These are phyloP conservation scores for Primulina tabacum DNA, from an alignment of 257 asterid genomes.

Conservation along the genomic window DNA sequence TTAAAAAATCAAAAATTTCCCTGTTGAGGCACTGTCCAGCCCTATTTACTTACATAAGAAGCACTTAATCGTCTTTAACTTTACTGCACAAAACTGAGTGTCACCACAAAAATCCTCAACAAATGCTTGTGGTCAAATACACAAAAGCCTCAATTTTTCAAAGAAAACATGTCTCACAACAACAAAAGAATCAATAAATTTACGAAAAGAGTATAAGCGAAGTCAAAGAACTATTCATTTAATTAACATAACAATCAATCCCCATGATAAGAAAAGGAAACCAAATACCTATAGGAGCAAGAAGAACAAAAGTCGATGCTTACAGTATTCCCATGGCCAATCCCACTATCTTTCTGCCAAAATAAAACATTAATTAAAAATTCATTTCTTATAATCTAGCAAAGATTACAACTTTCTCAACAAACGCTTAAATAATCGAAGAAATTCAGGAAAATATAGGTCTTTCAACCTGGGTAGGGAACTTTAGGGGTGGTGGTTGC, in stretches of 20 bases:
- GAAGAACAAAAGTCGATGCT: constrained; percentile 85
- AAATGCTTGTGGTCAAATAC: background rate
- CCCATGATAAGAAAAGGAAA: background rate
- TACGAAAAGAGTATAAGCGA: constrained; percentile 9
- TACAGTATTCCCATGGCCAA: constrained; percentile 79
- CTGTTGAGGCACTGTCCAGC: background rate
- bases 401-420: constrained; percentile 8
- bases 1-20: background rate
- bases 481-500: constrained; percentile 53
- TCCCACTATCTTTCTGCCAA: constrained; percentile 55
- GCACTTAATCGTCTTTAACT: constrained; percentile 1
- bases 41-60: background rate
- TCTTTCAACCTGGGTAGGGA: constrained; percentile 58
- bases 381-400: background rate
- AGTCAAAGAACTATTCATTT: background rate
- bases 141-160: background rate
- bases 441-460: constrained; percentile 2
- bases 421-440: constrained; percentile 1
- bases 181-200: constrained; percentile 8
- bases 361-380: background rate
- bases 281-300: constrained; percentile 74
- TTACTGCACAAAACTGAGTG: constrained; percentile 1
- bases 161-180: background rate
- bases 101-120: background rate
- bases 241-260: background rate